Conservation (phyloP, 306 rosid species). For the Castanospermum australe region DNA sequence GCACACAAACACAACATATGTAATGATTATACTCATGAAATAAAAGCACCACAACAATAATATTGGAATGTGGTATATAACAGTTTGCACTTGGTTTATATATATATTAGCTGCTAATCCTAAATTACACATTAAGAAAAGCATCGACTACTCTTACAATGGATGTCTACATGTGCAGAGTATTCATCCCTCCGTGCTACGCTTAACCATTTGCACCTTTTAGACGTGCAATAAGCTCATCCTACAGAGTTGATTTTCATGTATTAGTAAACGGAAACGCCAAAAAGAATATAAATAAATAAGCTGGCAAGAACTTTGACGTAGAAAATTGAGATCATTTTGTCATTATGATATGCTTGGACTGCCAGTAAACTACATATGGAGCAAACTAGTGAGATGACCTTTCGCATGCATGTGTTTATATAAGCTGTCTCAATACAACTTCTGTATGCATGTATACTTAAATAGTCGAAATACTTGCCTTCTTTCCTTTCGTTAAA, state of each 20-base stretch:
- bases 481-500: constrained; percentile 87
- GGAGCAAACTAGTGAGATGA: background rate
- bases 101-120: background rate
- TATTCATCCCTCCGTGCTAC: background rate
- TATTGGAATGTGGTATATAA: too few relatives aligned
- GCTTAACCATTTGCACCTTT: background rate
- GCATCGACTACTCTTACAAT: background rate
- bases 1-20: background rate
- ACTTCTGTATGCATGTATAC: background rate
- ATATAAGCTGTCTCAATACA: constrained; percentile 9
- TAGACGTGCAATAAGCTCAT: constrained; percentile 16
- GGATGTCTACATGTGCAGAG: background rate
- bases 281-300: background rate
- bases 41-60: background rate
- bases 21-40: background rate
- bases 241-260: background rate
- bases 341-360: background rate
- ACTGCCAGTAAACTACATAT: background rate
- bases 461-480: constrained; percentile 35
- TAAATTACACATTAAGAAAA: background rate
- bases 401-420: background rate
- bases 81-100: background rate
- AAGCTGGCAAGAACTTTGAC: background rate
- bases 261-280: background rate
- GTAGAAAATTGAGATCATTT: background rate